phyloP scores from a whole-genome alignment of 495 filamentous ascomycete species.

The Melanomma pulvis-pyrius region DNA sequence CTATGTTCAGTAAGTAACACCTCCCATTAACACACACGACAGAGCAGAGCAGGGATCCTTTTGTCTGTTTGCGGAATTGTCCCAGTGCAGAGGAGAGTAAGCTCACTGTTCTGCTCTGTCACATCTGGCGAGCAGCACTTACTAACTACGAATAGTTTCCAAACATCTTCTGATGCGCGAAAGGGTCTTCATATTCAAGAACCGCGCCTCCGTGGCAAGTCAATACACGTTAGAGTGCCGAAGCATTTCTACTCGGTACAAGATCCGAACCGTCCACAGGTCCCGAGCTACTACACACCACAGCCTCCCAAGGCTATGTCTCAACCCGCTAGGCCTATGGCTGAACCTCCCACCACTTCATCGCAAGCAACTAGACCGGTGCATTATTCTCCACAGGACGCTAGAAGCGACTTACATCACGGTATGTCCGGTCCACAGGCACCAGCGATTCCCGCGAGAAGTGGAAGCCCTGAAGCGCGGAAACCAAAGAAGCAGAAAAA shows the following conservation, averaged over 20 bases:
- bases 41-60: no score
- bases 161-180: conserved; percentile 2
- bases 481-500: conserved; percentile 17
- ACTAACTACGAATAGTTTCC: not conserved
- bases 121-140: no score
- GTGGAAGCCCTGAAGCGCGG: conserved; percentile 15
- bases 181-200: not conserved
- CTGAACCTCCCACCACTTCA: not conserved
- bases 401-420: conserved; percentile 14
- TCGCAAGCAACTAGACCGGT: conserved; percentile 1
- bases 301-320: not conserved
- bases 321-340: not conserved
- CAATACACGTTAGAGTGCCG: not conserved
- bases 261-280: not conserved
- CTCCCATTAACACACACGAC: not conserved
- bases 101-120: no score
- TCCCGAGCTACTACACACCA: not conserved
- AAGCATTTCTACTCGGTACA: not conserved
- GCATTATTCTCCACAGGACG: conserved; percentile 36
- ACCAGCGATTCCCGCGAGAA: not conserved
- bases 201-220: not conserved
- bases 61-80: no score
- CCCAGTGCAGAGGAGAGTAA: no score
- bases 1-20: conserved; percentile 17
- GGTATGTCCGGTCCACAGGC: not conserved